Evolutionary conservation across 768 basidiomycete genomes (phyloP).

Genomic region (Sporobolomyces phaffii): DNA sequence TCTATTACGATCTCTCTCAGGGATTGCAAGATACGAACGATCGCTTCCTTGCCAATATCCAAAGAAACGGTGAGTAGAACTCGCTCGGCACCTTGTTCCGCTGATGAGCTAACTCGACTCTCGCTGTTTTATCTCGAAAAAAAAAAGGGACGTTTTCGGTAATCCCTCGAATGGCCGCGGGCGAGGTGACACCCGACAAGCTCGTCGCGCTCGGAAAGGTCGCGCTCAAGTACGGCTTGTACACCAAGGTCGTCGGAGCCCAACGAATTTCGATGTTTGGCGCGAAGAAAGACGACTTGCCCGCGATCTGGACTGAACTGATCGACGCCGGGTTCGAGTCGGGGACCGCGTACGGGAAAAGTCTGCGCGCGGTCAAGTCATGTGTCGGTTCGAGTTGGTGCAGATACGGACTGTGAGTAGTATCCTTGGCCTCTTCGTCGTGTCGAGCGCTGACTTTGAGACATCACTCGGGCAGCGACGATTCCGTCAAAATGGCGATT

Average conservation of each 20-base stretch:
- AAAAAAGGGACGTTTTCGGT: slow-evolving; percentile 61
- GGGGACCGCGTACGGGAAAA: slow-evolving; percentile 66
- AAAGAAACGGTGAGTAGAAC: slow-evolving; percentile 43
- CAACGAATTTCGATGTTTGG: slow-evolving; percentile 69
- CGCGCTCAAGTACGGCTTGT: slow-evolving; percentile 62
- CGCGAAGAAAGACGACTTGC: slow-evolving; percentile 63
- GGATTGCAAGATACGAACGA: slow-evolving; percentile 57
- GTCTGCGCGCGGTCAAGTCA: slow-evolving; percentile 65
- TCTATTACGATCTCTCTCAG: slow-evolving; percentile 48
- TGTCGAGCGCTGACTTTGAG: no score
- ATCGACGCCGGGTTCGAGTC: slow-evolving; percentile 65
- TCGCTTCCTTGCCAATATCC: slow-evolving; percentile 43
- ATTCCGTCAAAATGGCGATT: slow-evolving; percentile 68
- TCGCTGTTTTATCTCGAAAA: no score
- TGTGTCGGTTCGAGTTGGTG: slow-evolving; percentile 65
- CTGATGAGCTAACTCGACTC: not conserved
- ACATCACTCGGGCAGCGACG: slow-evolving; percentile 48
- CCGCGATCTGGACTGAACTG: slow-evolving; percentile 61
- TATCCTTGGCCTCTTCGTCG: no score
- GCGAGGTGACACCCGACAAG: slow-evolving; percentile 64
- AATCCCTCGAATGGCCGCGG: slow-evolving; percentile 64
- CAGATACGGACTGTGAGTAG: slow-evolving; percentile 54
- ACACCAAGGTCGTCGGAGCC: slow-evolving; percentile 56
- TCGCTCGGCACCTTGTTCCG: not conserved
- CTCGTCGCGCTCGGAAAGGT: slow-evolving; percentile 61